A percentile compares a stretch with the other conserved stretches of the same genome.
Evolutionary conservation across 352 stramenopile genomes (phyloP).

Genomic region (Phytophthora niederhauseri): DNA sequence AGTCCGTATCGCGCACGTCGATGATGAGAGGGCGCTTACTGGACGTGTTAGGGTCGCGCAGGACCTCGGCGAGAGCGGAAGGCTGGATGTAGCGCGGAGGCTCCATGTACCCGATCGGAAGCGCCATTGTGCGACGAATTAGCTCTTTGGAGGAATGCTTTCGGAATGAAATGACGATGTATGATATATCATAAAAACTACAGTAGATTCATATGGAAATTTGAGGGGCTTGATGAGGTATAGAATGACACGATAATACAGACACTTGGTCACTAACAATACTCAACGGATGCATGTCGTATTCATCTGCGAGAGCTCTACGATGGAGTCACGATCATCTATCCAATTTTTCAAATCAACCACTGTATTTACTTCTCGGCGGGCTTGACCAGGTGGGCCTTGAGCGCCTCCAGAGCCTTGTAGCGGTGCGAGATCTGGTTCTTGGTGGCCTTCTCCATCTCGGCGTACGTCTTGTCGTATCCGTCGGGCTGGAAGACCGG

Average conservation of each 20-base stretch:
- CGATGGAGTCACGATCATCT: neutral
- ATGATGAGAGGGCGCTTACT: slow-evolving; percentile 57
- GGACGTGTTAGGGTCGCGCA: slow-evolving; percentile 41
- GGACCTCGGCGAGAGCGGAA: slow-evolving; percentile 57
- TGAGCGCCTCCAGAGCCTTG: slow-evolving; percentile 80
- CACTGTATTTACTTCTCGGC: slow-evolving; percentile 24
- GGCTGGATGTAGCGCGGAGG: slow-evolving; percentile 54
- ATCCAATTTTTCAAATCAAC: slow-evolving; percentile 10
- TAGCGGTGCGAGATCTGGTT: slow-evolving; percentile 93
- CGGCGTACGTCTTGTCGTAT: slow-evolving; percentile 86
- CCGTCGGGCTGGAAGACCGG: slow-evolving; percentile 90
- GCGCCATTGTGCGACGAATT: slow-evolving; percentile 12
- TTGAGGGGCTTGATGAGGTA: neutral
- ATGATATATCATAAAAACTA: neutral
- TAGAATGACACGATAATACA: neutral
- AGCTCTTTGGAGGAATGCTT: neutral
- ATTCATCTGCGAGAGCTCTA: slow-evolving; percentile 15
- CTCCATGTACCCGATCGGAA: slow-evolving; percentile 42
- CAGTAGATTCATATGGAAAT: neutral
- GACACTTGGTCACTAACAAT: neutral
- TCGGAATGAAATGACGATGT: slow-evolving; percentile 2
- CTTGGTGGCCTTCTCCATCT: slow-evolving; percentile 92
- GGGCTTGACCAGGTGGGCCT: slow-evolving; percentile 39
- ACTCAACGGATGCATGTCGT: slow-evolving; percentile 3
- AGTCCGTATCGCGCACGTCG: slow-evolving; percentile 82